Evolutionary conservation across 257 asterid species (phyloP).

Genomic region (Solanum habrochaites): DNA sequence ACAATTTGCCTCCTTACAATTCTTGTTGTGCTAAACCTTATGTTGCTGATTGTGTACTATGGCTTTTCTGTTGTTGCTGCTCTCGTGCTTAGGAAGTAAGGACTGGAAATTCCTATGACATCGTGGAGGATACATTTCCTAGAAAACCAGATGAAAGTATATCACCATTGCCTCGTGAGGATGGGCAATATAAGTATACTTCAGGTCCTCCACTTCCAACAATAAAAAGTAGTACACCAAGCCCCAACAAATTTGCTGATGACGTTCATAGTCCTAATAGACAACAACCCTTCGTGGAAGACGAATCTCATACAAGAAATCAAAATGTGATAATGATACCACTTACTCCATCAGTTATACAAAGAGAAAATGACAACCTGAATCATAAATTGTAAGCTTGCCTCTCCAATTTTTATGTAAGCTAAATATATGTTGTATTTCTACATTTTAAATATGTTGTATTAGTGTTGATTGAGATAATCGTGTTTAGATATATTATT

Average conservation of each 20-base stretch:
- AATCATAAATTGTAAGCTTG: background rate
- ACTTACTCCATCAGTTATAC: slow-evolving; percentile 29
- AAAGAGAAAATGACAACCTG: slow-evolving; percentile 14
- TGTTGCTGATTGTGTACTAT: slow-evolving; percentile 48
- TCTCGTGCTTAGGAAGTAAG: slow-evolving; percentile 79
- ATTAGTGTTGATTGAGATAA: background rate
- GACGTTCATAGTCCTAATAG: slow-evolving; percentile 6
- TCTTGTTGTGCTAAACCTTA: slow-evolving; percentile 57
- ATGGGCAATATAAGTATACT: slow-evolving; percentile 30
- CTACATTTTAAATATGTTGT: background rate
- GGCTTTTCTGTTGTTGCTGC: slow-evolving; percentile 93
- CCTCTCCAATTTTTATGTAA: background rate
- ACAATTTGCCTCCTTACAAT: slow-evolving; percentile 42
- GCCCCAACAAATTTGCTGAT: slow-evolving; percentile 28
- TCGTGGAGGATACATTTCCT: slow-evolving; percentile 54
- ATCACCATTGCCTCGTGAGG: slow-evolving; percentile 54
- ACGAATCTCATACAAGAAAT: slow-evolving; percentile 6
- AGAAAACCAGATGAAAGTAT: slow-evolving; percentile 17
- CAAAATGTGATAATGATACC: slow-evolving; percentile 34
- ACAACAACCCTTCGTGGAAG: slow-evolving; percentile 21
- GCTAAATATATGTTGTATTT: background rate
- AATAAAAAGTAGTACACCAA: background rate
- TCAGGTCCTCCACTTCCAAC: slow-evolving; percentile 15
- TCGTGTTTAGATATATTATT: too few relatives aligned
- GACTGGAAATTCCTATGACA: slow-evolving; percentile 65